A percentile compares a stretch with the other conserved stretches of the same genome.
phyloP scores from a whole-genome alignment of 495 filamentous ascomycete genomes.

The Penicillium subrubescens region DNA sequence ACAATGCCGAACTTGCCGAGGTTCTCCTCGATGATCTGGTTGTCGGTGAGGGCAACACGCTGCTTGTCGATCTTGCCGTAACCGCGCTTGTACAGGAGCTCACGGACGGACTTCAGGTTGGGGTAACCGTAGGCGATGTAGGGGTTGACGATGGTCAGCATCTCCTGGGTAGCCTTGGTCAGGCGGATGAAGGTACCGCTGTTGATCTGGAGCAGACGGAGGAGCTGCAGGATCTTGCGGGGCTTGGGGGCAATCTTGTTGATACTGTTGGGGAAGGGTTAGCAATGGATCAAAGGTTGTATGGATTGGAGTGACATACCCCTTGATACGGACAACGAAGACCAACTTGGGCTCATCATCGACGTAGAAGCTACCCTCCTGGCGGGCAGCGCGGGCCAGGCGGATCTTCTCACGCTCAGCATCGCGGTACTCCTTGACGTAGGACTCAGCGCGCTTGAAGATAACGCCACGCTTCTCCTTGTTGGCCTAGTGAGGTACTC shows the following conservation, averaged over 20 bases:
- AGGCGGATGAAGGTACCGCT: constrained; percentile 97
- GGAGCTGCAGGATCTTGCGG: constrained; percentile 98
- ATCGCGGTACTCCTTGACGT: constrained; percentile 98
- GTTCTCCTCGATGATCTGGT: constrained; percentile 92
- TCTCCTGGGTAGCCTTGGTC: constrained; percentile 97
- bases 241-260: constrained; percentile 99
- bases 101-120: constrained; percentile 97
- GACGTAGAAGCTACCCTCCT: constrained; percentile 91
- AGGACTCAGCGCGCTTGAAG: constrained; percentile 99
- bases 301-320: constrained; percentile 47
- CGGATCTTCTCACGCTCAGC: constrained; percentile 98
- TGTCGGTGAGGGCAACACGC: constrained; percentile 94
- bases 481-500: constrained; percentile 64
- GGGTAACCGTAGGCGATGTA: constrained; percentile 99
- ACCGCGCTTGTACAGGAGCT: constrained; percentile 99
- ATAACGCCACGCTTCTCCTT: constrained; percentile 96
- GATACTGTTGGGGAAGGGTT: constrained; percentile 65
- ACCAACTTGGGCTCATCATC: constrained; percentile 92
- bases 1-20: constrained; percentile 98
- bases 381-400: constrained; percentile 81
- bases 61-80: constrained; percentile 98
- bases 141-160: constrained; percentile 96
- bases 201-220: constrained; percentile 99
- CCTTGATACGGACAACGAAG: constrained; percentile 99
- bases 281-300: constrained; percentile 12